Percentiles rank a stretch among this genome's conserved stretches.
phyloP scores from a whole-genome alignment of 179 eudicot species.

The Silene noctiflora region DNA sequence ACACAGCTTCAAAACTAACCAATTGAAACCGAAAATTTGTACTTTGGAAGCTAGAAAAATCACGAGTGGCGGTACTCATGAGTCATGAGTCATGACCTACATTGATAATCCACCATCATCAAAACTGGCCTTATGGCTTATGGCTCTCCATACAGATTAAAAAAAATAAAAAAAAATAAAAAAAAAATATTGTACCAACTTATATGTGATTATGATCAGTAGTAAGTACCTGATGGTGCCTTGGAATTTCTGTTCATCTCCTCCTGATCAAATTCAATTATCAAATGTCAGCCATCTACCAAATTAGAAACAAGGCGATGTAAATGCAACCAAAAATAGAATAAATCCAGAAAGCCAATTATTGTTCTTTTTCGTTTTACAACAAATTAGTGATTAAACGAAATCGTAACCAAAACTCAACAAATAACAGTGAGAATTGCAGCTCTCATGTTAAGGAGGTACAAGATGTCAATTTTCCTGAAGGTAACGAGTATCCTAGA shows the following conservation, averaged over 20 bases:
- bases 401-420: not conserved
- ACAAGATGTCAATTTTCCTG: not conserved
- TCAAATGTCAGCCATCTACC: slow-evolving; percentile 3
- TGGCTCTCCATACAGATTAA: not conserved
- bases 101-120: not conserved
- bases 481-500: not conserved
- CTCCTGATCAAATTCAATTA: slow-evolving; percentile 53
- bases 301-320: not conserved
- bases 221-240: slow-evolving; percentile 53
- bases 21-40: not conserved
- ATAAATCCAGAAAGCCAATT: not conserved
- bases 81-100: too few species aligned
- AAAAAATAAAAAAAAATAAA: not conserved
- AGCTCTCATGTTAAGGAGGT: not conserved
- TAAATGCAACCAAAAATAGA: not conserved
- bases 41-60: not conserved
- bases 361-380: not conserved
- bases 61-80: not conserved
- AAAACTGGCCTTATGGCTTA: not conserved
- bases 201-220: not conserved
- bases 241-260: slow-evolving; percentile 72
- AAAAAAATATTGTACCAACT: not conserved
- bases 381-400: too few species aligned
- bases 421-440: not conserved
- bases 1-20: not conserved